Evolutionary conservation across 2,329 filamentous ascomycete genomes (phyloP), one percentile per base, ranked within the genome.

Genomic region (Colletotrichum somersetense): DNA sequence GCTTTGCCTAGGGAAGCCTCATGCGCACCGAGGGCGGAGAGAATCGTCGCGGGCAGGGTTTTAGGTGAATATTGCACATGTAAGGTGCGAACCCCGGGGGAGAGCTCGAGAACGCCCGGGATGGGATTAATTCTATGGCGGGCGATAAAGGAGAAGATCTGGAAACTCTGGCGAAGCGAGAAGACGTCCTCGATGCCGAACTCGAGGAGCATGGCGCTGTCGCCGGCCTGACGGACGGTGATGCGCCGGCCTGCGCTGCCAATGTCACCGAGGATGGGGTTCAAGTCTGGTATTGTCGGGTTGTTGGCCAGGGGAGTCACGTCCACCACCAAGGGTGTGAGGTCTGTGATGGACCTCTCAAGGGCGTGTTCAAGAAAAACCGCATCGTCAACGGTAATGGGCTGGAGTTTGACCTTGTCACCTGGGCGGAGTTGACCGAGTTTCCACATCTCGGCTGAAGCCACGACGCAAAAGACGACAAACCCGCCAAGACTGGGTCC

Each of bases 401-500:
- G 77, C 1, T 75, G 76, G 44, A 84, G 79, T 0, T 74, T 76
- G n/a, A 83, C 77, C 18, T 74, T 77, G 68, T 84, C 83, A 1
- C 83, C 83, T 2, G 82, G 81, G 10, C 78, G 78, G 18, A 82
- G 76, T 69, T 83, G 83, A 12, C 83, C 83, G 33, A 85, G 72
- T 74, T 83, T 84, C 81, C 81, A 85, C 75, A 84, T 75, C 42
- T 84, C 82, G 0, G 80, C 80, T 16, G 79, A 78, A 6, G 79
- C 78, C 5, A 85, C 78, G 0, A 81, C 79, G 26, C 79, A 82
- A 35, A 81, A 81, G 0, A 82, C 80, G 2, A 84, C 77, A 30
- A 85, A 84, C 0, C 83, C 83, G 20, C 83, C 83, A 0, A 85
- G 78, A 44, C 81, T 82, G 0, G 83, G 83, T 0, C 82, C 82